These are phyloP conservation scores for Sporothrix pallida DNA, from an alignment of 2,329 filamentous ascomycete genomes.

Conservation along the genomic window DNA sequence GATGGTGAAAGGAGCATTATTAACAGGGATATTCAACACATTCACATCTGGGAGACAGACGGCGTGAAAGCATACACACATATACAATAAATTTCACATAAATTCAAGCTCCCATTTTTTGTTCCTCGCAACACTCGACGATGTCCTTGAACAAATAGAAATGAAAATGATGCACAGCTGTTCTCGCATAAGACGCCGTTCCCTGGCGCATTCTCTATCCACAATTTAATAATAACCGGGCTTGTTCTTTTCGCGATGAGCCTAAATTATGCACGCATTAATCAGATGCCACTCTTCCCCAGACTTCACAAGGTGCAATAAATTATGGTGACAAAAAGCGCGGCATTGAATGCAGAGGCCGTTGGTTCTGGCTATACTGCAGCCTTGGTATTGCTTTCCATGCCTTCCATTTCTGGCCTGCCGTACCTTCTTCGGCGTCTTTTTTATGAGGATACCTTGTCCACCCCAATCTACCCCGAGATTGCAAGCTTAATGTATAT, in stretches of 20 bases:
- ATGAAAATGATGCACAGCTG: not conserved
- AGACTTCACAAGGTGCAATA: not conserved
- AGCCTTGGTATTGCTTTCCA: not conserved
- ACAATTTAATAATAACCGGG: not conserved
- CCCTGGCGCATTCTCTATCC: not conserved
- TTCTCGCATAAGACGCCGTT: not conserved
- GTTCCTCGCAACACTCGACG: too few species aligned
- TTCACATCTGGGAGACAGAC: not conserved
- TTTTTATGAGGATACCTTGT: not conserved
- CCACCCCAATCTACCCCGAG: not conserved
- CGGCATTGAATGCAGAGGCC: slow-evolving; percentile 1
- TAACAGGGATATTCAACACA: not conserved
- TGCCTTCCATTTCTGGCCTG: not conserved
- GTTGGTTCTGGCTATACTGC: not conserved
- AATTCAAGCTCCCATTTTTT: too few species aligned
- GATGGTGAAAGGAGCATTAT: slow-evolving; percentile 3
- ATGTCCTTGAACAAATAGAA: too few species aligned
- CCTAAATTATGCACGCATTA: slow-evolving; percentile 13
- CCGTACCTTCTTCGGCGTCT: slow-evolving; percentile 16
- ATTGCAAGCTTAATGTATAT: slow-evolving; percentile 26
- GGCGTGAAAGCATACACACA: not conserved
- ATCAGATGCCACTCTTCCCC: not conserved
- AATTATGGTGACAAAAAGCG: not conserved
- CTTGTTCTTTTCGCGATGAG: slow-evolving; percentile 16
- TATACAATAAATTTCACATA: too few species aligned